Conservation (phyloP, 441 rosid species). For the Flueggea neowawraea region DNA sequence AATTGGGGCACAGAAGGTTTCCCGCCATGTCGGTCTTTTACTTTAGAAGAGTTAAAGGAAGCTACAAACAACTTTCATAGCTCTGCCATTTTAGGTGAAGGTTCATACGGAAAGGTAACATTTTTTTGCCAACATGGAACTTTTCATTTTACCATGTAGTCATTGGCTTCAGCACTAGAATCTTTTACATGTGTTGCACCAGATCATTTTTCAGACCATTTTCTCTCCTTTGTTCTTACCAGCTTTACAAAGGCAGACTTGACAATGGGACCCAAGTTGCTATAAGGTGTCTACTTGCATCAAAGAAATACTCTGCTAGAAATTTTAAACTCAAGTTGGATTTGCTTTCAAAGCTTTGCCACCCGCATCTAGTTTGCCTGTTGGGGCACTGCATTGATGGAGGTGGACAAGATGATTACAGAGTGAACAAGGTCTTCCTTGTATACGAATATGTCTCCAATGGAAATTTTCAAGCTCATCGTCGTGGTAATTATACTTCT, state of each 20-base stretch:
- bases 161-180: too few species aligned
- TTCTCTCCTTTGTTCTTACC: slow-evolving; percentile 4
- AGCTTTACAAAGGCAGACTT: slow-evolving; percentile 51
- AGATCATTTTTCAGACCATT: neutral
- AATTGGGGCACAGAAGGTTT: slow-evolving; percentile 28
- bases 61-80: slow-evolving; percentile 45
- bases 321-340: slow-evolving; percentile 53
- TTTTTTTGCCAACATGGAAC: too few species aligned
- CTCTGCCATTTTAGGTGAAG: slow-evolving; percentile 37
- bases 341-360: slow-evolving; percentile 52
- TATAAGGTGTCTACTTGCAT: slow-evolving; percentile 44
- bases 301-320: slow-evolving; percentile 42
- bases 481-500: slow-evolving; percentile 43
- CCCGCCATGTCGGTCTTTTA: slow-evolving; percentile 42
- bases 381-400: slow-evolving; percentile 56
- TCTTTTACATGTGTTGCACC: too few species aligned
- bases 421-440: slow-evolving; percentile 39
- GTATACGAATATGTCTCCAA: slow-evolving; percentile 54
- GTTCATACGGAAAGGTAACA: slow-evolving; percentile 49
- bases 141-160: too few species aligned
- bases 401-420: slow-evolving; percentile 35
- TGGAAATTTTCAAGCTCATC: slow-evolving; percentile 51
- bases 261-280: slow-evolving; percentile 46
- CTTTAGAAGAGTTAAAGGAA: slow-evolving; percentile 42
- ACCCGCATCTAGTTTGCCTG: slow-evolving; percentile 56